Evolutionary conservation across 306 rosid species (phyloP), one percentile per base, ranked within the genome.

Genomic region (Inga oerstediana): DNA sequence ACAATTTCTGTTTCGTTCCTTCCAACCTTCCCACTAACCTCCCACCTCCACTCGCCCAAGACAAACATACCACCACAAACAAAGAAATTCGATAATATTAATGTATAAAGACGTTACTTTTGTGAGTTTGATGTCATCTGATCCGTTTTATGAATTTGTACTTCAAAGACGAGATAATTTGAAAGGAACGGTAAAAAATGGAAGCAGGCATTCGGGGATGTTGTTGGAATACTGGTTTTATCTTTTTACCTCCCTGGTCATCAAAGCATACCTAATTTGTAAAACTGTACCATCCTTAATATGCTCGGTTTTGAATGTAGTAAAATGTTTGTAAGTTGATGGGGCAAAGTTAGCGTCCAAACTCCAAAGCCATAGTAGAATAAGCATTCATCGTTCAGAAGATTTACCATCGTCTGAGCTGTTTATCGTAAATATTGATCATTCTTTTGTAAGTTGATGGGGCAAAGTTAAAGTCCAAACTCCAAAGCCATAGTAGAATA

Each of bases 301-400:
- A 20, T 69, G 30, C 24, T 39, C 16, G 9, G 44, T 41, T 43
- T 70, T 70, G 52, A 43, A 46, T 16, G 39, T 43, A 1, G 54
- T 43, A 12, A 41, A 20, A 70, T 41, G 51, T 70, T 24, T 62
- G 19, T 64, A 70, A 70, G 75, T 70, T 70, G 75, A 20, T 70
- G 75, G 48, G 44, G 52, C 51, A 20, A 20, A 70, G 49, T 70
- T 16, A 19, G 11, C 56, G 68, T 56, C 51, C 35, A 35, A 52
- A 54, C n/a, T 56, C 51, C 34, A 20, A 34, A 54, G 39, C 61
- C 20, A 27, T 45, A n/a, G 27, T 35, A 27, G 10, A n/a, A 34
- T 17, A 37, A 37, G 69, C 58, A 51, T 74, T 41, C 61, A 27
- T 73, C 44, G 11, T 48, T 15, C 54, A 3, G 37, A 24, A 73